Percentiles rank a stretch among this genome's conserved stretches.
Conservation (phyloP, 768 basidiomycete genomes). For the Boletus edulis region DNA sequence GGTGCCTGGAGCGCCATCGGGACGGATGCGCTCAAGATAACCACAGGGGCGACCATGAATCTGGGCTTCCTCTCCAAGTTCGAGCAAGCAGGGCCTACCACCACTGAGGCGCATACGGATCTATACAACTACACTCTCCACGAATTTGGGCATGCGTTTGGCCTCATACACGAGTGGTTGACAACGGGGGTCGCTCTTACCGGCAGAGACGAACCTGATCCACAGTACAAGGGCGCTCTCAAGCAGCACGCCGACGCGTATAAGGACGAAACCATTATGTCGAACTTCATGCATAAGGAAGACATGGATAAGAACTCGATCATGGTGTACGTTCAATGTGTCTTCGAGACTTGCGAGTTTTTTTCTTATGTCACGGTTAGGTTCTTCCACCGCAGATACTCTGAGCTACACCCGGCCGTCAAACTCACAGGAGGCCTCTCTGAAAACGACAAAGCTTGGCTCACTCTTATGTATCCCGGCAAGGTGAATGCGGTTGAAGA, state of each 20-base stretch:
- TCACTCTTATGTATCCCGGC: background rate
- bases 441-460: background rate
- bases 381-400: background rate
- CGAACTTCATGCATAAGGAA: too few species aligned
- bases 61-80: background rate
- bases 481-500: background rate
- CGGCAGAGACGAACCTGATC: too few species aligned
- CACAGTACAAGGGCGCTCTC: too few species aligned
- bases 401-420: too few species aligned
- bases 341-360: background rate
- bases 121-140: background rate
- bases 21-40: background rate
- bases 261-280: too few species aligned
- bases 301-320: background rate
- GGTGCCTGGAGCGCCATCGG: background rate
- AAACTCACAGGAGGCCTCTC: background rate
- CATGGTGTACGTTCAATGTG: background rate
- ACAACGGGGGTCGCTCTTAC: fast-evolving
- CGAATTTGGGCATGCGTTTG: background rate
- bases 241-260: too few species aligned
- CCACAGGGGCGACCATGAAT: background rate
- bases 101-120: fast-evolving
- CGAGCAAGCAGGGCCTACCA: too few species aligned
- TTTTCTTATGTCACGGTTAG: background rate
- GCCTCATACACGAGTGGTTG: background rate